Conservation (phyloP, 1,139 yeast species). For the Eremothecium coryli region DNA sequence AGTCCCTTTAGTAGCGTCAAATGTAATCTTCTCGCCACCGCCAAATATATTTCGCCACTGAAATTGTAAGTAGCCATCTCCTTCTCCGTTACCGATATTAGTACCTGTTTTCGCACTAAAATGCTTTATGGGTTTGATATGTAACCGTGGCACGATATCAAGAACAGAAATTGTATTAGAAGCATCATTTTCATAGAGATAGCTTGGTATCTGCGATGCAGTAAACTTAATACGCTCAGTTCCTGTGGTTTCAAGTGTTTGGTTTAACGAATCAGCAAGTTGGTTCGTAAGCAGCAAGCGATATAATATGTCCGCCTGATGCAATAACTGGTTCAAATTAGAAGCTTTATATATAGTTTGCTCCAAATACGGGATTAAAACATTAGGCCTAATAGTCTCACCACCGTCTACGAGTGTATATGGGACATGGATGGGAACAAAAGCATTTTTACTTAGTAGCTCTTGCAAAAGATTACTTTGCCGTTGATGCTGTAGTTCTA, state of each 20-base stretch:
- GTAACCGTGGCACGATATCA: constrained; percentile 47
- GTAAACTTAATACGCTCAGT: constrained; percentile 8
- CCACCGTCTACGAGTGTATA: constrained; percentile 19
- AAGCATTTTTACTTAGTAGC: constrained; percentile 8
- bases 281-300: constrained; percentile 24
- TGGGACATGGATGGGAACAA: constrained; percentile 19
- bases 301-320: constrained; percentile 22
- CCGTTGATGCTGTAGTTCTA: constrained; percentile 8
- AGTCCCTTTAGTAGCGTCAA: constrained; percentile 76
- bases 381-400: constrained; percentile 16
- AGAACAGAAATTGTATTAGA: constrained; percentile 23
- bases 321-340: constrained; percentile 21
- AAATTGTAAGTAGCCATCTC: constrained; percentile 78
- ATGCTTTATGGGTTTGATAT: constrained; percentile 50
- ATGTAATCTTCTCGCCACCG: constrained; percentile 70
- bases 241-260: constrained; percentile 18
- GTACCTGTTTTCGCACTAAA: constrained; percentile 87
- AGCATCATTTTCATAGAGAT: constrained; percentile 10
- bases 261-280: constrained; percentile 18
- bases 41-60: constrained; percentile 75
- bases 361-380: constrained; percentile 23
- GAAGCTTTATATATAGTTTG: constrained; percentile 23
- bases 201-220: constrained; percentile 11
- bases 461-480: constrained; percentile 7
- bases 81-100: constrained; percentile 89